phyloP scores from a whole-genome alignment of 1,284 basidiomycete species.

The Puccinia novopanici region DNA sequence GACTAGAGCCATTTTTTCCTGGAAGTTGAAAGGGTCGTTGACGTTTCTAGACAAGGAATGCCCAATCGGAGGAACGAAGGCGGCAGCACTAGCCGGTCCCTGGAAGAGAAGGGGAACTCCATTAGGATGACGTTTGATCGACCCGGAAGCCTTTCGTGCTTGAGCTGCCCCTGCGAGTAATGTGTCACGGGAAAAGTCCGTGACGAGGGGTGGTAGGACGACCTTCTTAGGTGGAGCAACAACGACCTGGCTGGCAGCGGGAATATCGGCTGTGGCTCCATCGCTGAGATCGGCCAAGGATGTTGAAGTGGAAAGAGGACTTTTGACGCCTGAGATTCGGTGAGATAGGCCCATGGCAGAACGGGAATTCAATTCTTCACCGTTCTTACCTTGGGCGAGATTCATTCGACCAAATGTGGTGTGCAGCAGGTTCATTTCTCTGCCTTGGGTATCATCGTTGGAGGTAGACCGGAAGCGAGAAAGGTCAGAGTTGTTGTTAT shows the following conservation, averaged over 20 bases:
- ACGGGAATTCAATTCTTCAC: constrained; percentile 29
- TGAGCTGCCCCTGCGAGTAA: not conserved
- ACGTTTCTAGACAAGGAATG: constrained; percentile 60
- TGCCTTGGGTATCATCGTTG: constrained; percentile 37
- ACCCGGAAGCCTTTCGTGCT: not conserved
- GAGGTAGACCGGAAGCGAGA: constrained; percentile 42
- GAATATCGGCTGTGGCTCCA: not conserved
- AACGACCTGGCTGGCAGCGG: not conserved
- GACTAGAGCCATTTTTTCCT: constrained; percentile 59
- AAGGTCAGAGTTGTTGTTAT: constrained; percentile 1
- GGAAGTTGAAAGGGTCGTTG: constrained; percentile 53
- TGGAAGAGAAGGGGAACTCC: constrained; percentile 20
- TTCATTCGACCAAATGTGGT: constrained; percentile 28
- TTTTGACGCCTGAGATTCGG: constrained; percentile 26
- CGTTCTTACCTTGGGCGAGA: constrained; percentile 16
- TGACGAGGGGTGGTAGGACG: constrained; percentile 37
- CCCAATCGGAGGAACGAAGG: constrained; percentile 64
- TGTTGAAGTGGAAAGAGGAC: constrained; percentile 48
- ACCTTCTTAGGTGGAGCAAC: constrained; percentile 26
- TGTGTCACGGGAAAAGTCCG: constrained; percentile 28
- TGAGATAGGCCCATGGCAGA: constrained; percentile 4
- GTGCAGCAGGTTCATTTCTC: constrained; percentile 16
- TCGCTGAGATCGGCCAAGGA: constrained; percentile 30
- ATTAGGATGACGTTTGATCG: constrained; percentile 14
- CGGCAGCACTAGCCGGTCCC: constrained; percentile 63